Conservation (phyloP, 2,329 filamentous ascomycete genomes). For the Calonectria crousiana region DNA sequence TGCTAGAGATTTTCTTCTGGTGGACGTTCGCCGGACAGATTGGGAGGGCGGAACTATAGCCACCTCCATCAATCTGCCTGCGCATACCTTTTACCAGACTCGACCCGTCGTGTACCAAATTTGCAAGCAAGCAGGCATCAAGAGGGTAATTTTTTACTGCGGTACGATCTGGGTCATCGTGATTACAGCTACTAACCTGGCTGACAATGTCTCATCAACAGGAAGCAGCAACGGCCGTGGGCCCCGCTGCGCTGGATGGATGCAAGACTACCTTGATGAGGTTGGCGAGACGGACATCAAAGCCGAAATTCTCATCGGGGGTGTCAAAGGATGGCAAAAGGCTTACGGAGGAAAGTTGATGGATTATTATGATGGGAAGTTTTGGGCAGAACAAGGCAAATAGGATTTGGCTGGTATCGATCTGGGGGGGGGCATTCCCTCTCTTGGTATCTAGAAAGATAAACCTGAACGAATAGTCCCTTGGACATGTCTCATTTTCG, state of each 20-base stretch:
- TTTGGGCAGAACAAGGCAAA: constrained; percentile 47
- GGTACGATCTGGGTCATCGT: constrained; percentile 50
- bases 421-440: constrained; percentile 39
- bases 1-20: constrained; percentile 56
- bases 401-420: constrained; percentile 30
- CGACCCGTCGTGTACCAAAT: constrained; percentile 61
- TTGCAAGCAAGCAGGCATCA: constrained; percentile 62
- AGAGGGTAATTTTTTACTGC: constrained; percentile 67
- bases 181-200: neutral
- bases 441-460: constrained; percentile 48
- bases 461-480: constrained; percentile 37
- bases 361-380: constrained; percentile 62
- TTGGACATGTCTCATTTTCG: constrained; percentile 42
- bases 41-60: constrained; percentile 71
- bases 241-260: constrained; percentile 65
- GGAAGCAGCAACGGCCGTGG: constrained; percentile 65
- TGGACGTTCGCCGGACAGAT: constrained; percentile 67
- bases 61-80: constrained; percentile 69
- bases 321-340: constrained; percentile 68
- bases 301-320: constrained; percentile 62
- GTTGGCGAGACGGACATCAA: constrained; percentile 57
- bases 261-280: constrained; percentile 67
- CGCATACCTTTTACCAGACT: constrained; percentile 66
- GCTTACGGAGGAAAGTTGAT: constrained; percentile 60
- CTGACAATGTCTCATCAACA: constrained; percentile 36